These are phyloP conservation scores for Gastrodia elata DNA, from an alignment of 106 monocot species.

Conservation along the genomic window DNA sequence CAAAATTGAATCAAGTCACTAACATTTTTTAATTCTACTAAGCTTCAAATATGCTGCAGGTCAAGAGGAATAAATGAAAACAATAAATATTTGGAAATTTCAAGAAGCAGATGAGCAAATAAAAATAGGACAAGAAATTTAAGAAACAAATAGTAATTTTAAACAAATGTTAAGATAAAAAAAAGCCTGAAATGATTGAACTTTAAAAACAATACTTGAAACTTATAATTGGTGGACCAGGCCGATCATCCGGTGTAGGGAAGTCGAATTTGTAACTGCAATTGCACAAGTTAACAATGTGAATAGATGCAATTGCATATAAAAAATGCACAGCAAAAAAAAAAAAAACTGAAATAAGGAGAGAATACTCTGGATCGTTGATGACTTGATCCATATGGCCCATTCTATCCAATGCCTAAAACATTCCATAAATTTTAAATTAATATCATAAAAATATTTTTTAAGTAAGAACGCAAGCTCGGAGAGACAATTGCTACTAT, in stretches of 20 bases:
- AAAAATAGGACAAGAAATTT: neutral
- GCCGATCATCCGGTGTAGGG: constrained; percentile 97
- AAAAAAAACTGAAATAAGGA: constrained; percentile 4
- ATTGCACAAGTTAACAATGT: constrained; percentile 5
- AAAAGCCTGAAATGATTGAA: neutral
- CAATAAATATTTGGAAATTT: neutral
- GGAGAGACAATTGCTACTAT: neutral
- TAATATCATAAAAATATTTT: neutral
- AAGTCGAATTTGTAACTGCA: constrained; percentile 98
- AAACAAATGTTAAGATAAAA: neutral
- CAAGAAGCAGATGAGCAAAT: neutral
- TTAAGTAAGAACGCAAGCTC: neutral
- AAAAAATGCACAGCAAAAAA: constrained; percentile 6
- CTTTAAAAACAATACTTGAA: constrained; percentile 59
- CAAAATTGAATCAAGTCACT: neutral
- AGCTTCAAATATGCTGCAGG: neutral
- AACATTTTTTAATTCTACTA: neutral
- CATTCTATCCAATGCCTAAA: constrained; percentile 92
- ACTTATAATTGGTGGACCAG: constrained; percentile 94
- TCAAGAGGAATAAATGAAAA: neutral
- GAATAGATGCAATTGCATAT: neutral
- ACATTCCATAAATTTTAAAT: constrained; percentile 6
- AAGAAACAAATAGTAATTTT: neutral
- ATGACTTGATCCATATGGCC: constrained; percentile 75
- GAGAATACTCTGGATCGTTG: constrained; percentile 92